A percentile compares a stretch with the other conserved stretches of the same genome.
phyloP scores from a whole-genome alignment of 2,329 filamentous ascomycete species.

The Fusarium verticillioides region DNA sequence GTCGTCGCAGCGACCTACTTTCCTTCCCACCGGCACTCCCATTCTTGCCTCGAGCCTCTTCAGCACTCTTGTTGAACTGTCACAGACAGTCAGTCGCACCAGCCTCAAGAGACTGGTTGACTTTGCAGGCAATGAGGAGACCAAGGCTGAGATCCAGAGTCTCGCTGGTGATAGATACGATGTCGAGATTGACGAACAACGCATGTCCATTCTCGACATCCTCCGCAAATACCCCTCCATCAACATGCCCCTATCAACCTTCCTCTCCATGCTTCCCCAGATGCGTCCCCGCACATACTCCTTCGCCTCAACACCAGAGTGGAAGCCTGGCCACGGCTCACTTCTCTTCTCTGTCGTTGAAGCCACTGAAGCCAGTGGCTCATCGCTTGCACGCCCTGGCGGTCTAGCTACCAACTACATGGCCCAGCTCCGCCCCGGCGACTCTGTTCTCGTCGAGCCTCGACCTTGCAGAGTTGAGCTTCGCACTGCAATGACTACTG shows the following conservation, averaged over 20 bases:
- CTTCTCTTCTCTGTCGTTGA: constrained; percentile 8
- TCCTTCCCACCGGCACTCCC: constrained; percentile 64
- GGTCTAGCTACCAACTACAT: constrained; percentile 14
- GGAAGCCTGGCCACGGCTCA: neutral
- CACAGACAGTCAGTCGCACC: constrained; percentile 76
- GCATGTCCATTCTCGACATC: constrained; percentile 73
- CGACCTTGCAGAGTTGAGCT: neutral
- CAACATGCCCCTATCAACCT: constrained; percentile 71
- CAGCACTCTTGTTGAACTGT: constrained; percentile 77
- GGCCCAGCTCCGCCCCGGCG: neutral
- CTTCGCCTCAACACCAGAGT: constrained; percentile 5
- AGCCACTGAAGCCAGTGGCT: neutral
- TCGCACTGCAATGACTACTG: neutral
- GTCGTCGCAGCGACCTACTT: constrained; percentile 58
- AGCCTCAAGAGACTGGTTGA: constrained; percentile 47
- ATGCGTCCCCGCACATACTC: constrained; percentile 57
- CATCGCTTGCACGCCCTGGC: neutral
- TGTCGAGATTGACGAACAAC: constrained; percentile 63
- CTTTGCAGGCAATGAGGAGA: constrained; percentile 58
- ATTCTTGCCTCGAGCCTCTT: constrained; percentile 73
- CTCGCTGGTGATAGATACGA: constrained; percentile 61
- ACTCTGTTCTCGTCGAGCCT: neutral
- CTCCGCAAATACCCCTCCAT: constrained; percentile 71
- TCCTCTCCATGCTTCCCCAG: constrained; percentile 77
- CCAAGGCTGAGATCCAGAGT: constrained; percentile 58